phyloP scores from a whole-genome alignment of 352 stramenopile genomes.

The Pythium apleroticum region DNA sequence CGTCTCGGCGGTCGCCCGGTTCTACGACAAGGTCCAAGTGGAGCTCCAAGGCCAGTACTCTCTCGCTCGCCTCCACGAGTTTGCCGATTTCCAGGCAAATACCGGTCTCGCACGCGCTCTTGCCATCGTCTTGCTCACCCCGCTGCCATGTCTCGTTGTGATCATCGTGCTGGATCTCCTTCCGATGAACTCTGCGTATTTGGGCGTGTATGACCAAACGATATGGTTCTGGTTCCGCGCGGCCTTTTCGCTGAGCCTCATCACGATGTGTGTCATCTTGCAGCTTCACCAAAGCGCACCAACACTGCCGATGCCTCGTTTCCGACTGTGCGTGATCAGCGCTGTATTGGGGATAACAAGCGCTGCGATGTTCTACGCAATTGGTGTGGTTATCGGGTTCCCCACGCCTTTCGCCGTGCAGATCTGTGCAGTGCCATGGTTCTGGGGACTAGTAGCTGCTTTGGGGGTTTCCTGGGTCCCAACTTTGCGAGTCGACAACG shows the following conservation, averaged over 20 bases:
- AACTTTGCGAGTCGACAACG: not conserved
- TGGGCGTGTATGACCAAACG: not conserved
- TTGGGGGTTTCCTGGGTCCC: constrained; percentile 4
- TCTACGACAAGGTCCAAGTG: not conserved
- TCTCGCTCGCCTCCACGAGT: not conserved
- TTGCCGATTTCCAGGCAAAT: not conserved
- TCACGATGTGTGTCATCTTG: constrained; percentile 1
- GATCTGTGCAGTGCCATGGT: constrained; percentile 6
- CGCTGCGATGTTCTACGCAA: not conserved
- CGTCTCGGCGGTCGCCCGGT: not conserved
- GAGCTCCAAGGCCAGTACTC: constrained; percentile 1
- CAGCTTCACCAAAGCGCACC: constrained; percentile 1
- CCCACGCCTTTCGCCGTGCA: constrained; percentile 14
- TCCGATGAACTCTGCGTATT: not conserved
- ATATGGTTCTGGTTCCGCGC: not conserved
- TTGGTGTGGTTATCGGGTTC: constrained; percentile 7
- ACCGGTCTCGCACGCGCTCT: not conserved
- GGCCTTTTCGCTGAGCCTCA: not conserved
- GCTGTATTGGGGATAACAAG: not conserved
- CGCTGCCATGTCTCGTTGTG: not conserved
- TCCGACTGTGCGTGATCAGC: not conserved
- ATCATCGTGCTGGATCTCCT: not conserved
- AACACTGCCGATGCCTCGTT: not conserved
- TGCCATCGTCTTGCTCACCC: not conserved
- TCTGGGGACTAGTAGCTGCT: not conserved